phyloP scores from a whole-genome alignment of 495 filamentous ascomycete genomes.

The Aspergillus hancockii region DNA sequence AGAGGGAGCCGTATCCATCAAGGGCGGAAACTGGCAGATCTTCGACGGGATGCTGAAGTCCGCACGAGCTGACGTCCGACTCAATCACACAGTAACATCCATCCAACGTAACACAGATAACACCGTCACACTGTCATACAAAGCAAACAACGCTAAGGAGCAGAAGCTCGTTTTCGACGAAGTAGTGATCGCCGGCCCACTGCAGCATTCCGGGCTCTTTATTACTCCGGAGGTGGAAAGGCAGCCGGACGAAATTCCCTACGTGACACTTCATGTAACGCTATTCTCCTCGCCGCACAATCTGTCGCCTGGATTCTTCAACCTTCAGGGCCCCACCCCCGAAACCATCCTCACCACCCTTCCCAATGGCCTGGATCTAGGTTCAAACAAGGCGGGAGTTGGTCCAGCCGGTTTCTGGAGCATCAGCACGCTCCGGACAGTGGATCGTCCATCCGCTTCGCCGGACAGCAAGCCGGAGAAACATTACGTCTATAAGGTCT shows the following conservation, averaged over 20 bases:
- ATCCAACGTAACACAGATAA: constrained; percentile 52
- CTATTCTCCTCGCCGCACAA: constrained; percentile 76
- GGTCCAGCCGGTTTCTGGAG: constrained; percentile 82
- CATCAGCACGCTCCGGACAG: constrained; percentile 72
- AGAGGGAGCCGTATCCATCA: constrained; percentile 75
- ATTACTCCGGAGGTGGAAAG: constrained; percentile 52
- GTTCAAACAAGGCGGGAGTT: constrained; percentile 53
- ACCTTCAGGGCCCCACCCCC: constrained; percentile 61
- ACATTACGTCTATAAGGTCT: constrained; percentile 95
- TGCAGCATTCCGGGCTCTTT: constrained; percentile 72
- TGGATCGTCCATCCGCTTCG: constrained; percentile 40
- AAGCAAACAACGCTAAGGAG: constrained; percentile 23
- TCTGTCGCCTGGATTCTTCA: constrained; percentile 71
- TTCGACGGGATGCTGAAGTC: constrained; percentile 77
- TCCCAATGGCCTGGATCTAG: constrained; percentile 52
- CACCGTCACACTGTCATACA: constrained; percentile 53
- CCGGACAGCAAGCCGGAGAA: constrained; percentile 24
- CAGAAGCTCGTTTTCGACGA: constrained; percentile 63
- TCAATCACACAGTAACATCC: constrained; percentile 71
- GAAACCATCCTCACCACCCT: constrained; percentile 82
- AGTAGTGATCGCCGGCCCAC: constrained; percentile 75
- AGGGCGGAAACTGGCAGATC: constrained; percentile 94
- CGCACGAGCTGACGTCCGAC: constrained; percentile 56
- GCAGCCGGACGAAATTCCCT: constrained; percentile 72
- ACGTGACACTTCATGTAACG: constrained; percentile 82